These are phyloP conservation scores for Panicum miliaceum DNA, from an alignment of 176 grass and related monocot genomes.

Conservation along the genomic window DNA sequence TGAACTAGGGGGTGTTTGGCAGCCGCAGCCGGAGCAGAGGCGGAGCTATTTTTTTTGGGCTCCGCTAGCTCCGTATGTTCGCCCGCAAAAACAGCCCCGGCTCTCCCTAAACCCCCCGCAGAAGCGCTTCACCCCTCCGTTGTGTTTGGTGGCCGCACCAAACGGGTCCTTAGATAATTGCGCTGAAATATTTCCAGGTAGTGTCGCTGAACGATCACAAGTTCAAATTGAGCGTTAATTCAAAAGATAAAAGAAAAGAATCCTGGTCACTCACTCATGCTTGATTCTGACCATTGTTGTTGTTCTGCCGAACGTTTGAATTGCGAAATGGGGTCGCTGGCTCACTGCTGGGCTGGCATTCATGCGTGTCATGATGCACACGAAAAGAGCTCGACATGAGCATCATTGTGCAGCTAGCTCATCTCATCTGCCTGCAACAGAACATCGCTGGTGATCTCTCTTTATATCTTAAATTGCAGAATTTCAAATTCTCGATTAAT, in stretches of 20 bases:
- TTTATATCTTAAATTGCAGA: not conserved
- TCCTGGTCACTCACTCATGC: not conserved
- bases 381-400: conserved; percentile 3
- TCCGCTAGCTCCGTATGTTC: too few species aligned
- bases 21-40: too few species aligned
- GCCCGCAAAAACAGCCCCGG: too few species aligned
- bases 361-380: conserved; percentile 24
- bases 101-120: too few species aligned
- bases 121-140: too few species aligned
- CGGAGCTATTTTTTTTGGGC: too few species aligned
- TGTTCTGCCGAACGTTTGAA: conserved; percentile 1
- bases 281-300: conserved; percentile 20
- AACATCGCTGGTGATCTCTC: not conserved
- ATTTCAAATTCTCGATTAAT: not conserved
- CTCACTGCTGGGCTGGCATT: not conserved
- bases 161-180: too few species aligned
- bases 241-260: not conserved
- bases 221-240: not conserved
- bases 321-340: not conserved
- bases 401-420: conserved; percentile 47
- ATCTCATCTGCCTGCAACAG: conserved; percentile 28
- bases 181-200: not conserved
- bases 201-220: not conserved
- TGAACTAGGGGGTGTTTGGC: too few species aligned
- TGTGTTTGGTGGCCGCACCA: too few species aligned